Percentiles rank a stretch among this genome's conserved stretches.
These are phyloP conservation scores for Filobasidium floriforme DNA, from an alignment of 768 basidiomycete genomes.

Conservation along the genomic window DNA sequence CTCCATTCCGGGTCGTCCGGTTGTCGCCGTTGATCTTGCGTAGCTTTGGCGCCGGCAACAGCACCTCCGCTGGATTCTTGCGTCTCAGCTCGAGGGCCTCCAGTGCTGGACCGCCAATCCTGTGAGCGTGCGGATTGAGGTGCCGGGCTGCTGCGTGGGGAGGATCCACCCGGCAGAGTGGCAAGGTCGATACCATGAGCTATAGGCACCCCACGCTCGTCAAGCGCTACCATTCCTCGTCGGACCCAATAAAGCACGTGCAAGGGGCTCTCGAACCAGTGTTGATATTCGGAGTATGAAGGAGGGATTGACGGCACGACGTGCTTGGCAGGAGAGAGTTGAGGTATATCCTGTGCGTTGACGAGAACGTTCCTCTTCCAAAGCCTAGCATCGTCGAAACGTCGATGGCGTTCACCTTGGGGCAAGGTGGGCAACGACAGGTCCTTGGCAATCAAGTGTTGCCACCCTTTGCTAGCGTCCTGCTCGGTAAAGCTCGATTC, in stretches of 20 bases:
- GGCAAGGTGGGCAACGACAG: background rate
- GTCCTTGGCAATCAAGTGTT: conserved; percentile 43
- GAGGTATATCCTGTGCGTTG: background rate
- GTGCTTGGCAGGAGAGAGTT: background rate
- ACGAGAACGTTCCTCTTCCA: background rate
- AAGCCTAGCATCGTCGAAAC: background rate
- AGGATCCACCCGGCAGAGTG: too few relatives aligned
- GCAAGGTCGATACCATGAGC: background rate
- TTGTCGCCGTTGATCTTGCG: too few relatives aligned
- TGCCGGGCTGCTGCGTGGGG: background rate
- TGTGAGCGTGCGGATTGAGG: background rate
- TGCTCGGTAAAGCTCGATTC: conserved; percentile 6
- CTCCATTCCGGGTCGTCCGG: too few relatives aligned
- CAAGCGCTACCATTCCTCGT: conserved; percentile 18
- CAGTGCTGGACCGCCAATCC: too few relatives aligned
- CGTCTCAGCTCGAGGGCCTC: too few relatives aligned
- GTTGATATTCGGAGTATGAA: conserved; percentile 14
- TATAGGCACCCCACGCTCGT: conserved; percentile 15
- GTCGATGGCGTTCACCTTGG: background rate
- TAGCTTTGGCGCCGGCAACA: too few relatives aligned
- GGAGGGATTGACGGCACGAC: conserved; percentile 14
- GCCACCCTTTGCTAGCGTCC: conserved; percentile 13
- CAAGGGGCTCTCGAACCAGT: conserved; percentile 22
- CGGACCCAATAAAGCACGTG: conserved; percentile 23
- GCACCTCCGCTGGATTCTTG: too few relatives aligned